Conservation (phyloP, 192 early-diverging fungal species). For the Coemansia pectinata region DNA sequence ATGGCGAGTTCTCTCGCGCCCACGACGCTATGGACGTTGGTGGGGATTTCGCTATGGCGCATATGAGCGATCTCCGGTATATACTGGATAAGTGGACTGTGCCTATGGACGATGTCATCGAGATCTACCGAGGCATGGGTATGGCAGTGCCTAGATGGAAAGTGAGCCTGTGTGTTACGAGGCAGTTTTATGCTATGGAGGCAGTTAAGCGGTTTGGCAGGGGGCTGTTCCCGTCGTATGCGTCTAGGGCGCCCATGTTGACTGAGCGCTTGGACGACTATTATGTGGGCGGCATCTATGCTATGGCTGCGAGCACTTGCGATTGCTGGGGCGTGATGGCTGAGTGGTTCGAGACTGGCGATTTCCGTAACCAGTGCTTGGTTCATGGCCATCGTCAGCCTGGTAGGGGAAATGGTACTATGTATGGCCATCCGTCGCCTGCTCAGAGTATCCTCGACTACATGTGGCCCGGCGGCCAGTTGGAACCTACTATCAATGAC, state of each 20-base stretch:
- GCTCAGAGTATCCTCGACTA: constrained; percentile 7
- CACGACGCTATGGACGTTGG: constrained; percentile 54
- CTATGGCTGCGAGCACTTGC: constrained; percentile 35
- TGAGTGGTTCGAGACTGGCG: constrained; percentile 44
- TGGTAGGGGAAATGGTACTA: neutral
- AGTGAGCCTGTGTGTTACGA: constrained; percentile 36
- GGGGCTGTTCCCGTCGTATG: constrained; percentile 45
- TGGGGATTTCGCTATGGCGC: constrained; percentile 54
- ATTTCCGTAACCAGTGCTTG: constrained; percentile 30
- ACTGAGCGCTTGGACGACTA: constrained; percentile 72
- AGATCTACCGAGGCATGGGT: constrained; percentile 43
- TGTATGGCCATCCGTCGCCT: neutral
- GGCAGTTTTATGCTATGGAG: constrained; percentile 54
- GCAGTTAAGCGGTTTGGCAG: constrained; percentile 52
- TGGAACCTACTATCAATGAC: constrained; percentile 10
- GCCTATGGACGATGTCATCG: constrained; percentile 41
- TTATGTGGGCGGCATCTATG: constrained; percentile 64
- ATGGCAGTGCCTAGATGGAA: constrained; percentile 19
- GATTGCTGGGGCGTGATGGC: constrained; percentile 42
- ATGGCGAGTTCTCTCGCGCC: constrained; percentile 34
- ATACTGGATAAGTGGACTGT: constrained; percentile 47
- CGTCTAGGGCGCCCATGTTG: constrained; percentile 68
- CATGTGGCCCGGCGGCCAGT: constrained; percentile 1
- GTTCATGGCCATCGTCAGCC: constrained; percentile 14
- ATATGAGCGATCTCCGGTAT: constrained; percentile 38